A percentile compares a stretch with the other conserved stretches of the same genome.
These are phyloP conservation scores for Colletotrichum godetiae DNA, from an alignment of 2,329 filamentous ascomycete genomes.

Conservation along the genomic window DNA sequence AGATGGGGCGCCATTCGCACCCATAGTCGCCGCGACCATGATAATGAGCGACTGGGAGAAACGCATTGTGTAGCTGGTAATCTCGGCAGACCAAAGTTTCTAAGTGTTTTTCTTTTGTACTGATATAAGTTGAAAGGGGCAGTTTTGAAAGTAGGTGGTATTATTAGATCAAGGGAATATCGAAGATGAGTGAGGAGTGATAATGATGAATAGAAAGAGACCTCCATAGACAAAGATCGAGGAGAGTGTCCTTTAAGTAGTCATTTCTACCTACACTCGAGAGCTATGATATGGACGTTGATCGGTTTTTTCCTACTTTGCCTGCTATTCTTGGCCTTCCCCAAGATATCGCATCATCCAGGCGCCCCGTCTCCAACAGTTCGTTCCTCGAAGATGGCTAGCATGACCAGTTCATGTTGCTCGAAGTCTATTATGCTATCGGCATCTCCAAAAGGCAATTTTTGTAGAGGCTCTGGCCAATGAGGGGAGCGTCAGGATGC, in stretches of 20 bases:
- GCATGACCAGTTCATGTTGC: background rate
- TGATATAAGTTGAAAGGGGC: background rate
- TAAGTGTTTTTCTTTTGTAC: background rate
- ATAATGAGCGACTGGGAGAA: constrained; percentile 32
- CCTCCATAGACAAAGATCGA: background rate
- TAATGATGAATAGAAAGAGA: constrained; percentile 1
- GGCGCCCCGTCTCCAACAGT: constrained; percentile 10
- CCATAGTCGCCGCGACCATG: constrained; percentile 33
- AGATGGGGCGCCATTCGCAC: constrained; percentile 28
- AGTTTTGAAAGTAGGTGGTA: background rate
- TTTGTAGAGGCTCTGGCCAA: background rate
- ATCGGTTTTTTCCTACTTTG: background rate
- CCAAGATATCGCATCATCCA: constrained; percentile 1
- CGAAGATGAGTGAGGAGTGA: background rate
- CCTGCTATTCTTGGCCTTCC: background rate
- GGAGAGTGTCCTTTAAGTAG: constrained; percentile 3
- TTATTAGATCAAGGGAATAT: background rate
- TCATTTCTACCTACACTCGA: background rate
- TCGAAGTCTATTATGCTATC: constrained; percentile 24
- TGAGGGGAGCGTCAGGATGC: background rate
- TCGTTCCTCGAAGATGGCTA: constrained; percentile 10
- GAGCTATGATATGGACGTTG: background rate
- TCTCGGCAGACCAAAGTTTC: background rate
- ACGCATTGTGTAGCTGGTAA: constrained; percentile 16
- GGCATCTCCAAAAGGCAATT: background rate